Base-by-base conservation (phyloP, 2,329 filamentous ascomycete genomes). In the Hysterium pulicare region DNA sequence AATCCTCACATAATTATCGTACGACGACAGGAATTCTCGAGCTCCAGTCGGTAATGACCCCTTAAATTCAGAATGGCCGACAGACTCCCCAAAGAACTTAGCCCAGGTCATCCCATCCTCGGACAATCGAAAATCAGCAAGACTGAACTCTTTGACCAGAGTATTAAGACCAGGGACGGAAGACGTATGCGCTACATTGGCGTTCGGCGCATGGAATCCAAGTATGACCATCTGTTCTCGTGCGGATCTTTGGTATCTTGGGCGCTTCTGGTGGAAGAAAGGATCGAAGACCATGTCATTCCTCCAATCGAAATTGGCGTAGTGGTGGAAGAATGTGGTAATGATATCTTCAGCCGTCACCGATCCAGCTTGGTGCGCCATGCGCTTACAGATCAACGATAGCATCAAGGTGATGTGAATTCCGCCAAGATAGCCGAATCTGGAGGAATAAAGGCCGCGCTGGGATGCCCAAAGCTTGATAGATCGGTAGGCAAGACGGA, bases 341-440 rank as follows among this genome's bases (percentile, higher is more conserved):
- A 85, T 57, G 7, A 86, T 66, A 34, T 79, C 75, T 1, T 74
- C 59, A 1, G 76, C 69, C 0, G 75, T 73, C 1, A 74, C 54
- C 0, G 55, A 40, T 15, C 61, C 59, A 7, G 53, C 54, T 19
- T 53, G 44, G 26, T 51, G 45, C 7, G 45, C 47, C 8, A 64
- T 48, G 3, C 63, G 61, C 58, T 86, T 86, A 61, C 75, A 76
- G 1, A 86, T 65, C 13, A 77, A 74, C 0, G 78, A 73, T 7
- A 87, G 68, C 55, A 87, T 70, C 17, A 84, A 63, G 0, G 79
- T 75, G 40, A 87, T 77, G 50, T 86, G 82, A 16, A 84, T 78
- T 3, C 82, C 82, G 5, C 80, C 76, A 0, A 87, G 69, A 46
- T 80, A 83, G 0, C 83, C 83, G 51, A 85, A 85, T 36, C 74